Percentiles rank a stretch among this genome's conserved stretches.
phyloP scores from a whole-genome alignment of 306 rosid genomes.

The Pueraria montana region DNA sequence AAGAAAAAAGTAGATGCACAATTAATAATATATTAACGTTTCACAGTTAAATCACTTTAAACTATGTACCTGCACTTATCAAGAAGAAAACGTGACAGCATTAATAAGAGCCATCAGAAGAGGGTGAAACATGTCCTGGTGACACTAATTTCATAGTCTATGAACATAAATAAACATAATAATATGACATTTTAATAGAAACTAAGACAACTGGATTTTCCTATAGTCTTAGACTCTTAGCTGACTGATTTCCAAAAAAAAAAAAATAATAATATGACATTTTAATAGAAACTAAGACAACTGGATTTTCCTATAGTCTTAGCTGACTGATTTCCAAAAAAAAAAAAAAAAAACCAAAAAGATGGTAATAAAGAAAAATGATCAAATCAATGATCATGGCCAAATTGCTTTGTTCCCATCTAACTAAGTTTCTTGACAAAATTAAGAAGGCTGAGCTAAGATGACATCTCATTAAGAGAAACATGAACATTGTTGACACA shows the following conservation, averaged over 20 bases:
- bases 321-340: not conserved
- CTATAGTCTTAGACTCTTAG: slow-evolving; percentile 30
- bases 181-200: slow-evolving; percentile 6
- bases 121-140: slow-evolving; percentile 34
- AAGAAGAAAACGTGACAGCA: slow-evolving; percentile 43
- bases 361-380: slow-evolving; percentile 29
- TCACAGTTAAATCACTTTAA: slow-evolving; percentile 10
- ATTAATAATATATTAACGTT: slow-evolving; percentile 37
- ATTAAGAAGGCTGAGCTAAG: slow-evolving; percentile 45
- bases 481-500: slow-evolving; percentile 56
- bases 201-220: slow-evolving; percentile 40
- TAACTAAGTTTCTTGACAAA: slow-evolving; percentile 22
- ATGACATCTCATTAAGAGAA: slow-evolving; percentile 61
- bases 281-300: slow-evolving; percentile 27
- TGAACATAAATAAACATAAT: slow-evolving; percentile 44
- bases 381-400: not conserved
- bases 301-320: slow-evolving; percentile 36
- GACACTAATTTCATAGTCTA: slow-evolving; percentile 34
- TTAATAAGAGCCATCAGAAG: slow-evolving; percentile 31
- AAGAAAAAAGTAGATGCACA: slow-evolving; percentile 42
- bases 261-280: slow-evolving; percentile 17
- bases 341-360: not conserved
- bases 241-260: not conserved
- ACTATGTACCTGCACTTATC: not conserved
- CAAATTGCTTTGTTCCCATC: slow-evolving; percentile 12